Evolutionary conservation across 2,329 filamentous ascomycete genomes (phyloP).

Genomic region (Alternaria panax): DNA sequence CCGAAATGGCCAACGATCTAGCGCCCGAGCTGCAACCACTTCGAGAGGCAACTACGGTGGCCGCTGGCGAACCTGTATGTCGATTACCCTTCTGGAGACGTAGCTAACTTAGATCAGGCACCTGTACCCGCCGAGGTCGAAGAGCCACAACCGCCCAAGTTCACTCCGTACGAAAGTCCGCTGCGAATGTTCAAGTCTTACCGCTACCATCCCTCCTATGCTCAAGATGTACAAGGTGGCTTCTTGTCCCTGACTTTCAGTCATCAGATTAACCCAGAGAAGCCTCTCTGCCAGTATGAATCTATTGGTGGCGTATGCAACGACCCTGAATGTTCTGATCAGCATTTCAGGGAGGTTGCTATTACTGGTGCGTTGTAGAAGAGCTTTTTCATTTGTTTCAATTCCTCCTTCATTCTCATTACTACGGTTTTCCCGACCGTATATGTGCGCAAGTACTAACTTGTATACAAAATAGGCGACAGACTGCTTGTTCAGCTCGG

Average conservation of each 20-base stretch:
- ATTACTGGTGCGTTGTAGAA: constrained; percentile 71
- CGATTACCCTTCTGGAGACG: not conserved
- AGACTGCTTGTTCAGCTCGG: constrained; percentile 76
- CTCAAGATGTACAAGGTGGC: constrained; percentile 73
- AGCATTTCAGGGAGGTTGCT: constrained; percentile 80
- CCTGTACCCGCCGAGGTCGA: constrained; percentile 14
- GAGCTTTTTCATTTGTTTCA: constrained; percentile 11
- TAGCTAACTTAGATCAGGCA: constrained; percentile 31
- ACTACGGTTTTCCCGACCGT: constrained; percentile 34
- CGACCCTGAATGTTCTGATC: constrained; percentile 73
- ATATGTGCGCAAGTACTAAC: constrained; percentile 48
- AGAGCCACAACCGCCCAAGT: constrained; percentile 41
- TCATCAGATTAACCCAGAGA: constrained; percentile 81
- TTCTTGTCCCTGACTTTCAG: constrained; percentile 92
- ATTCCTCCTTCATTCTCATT: constrained; percentile 24
- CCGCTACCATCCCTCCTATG: constrained; percentile 84
- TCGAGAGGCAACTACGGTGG: constrained; percentile 17
- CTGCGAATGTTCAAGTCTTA: constrained; percentile 84
- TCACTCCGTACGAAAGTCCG: constrained; percentile 80
- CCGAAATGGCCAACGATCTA: constrained; percentile 47
- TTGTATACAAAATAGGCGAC: constrained; percentile 64
- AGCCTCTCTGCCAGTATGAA: constrained; percentile 79
- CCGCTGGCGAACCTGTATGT: constrained; percentile 33
- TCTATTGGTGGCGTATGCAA: constrained; percentile 75
- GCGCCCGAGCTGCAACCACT: constrained; percentile 52